phyloP scores from a whole-genome alignment of 495 filamentous ascomycete species.

The Trichocladium antarcticum region DNA sequence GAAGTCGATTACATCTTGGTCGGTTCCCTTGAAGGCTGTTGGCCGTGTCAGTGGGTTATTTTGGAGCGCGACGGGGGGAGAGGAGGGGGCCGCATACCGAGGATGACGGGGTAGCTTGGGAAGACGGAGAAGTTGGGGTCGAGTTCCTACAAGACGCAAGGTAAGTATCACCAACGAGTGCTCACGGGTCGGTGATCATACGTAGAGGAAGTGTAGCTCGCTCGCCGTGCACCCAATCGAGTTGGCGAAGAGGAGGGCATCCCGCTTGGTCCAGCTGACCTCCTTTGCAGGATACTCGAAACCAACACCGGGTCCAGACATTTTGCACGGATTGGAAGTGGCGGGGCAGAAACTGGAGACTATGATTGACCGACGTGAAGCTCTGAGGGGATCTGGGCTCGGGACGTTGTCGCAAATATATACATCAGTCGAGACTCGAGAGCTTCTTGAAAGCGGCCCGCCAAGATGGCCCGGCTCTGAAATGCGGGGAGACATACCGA shows the following conservation, averaged over 20 bases:
- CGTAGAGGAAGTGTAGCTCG: slow-evolving; percentile 85
- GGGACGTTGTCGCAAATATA: not conserved
- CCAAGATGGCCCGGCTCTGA: not conserved
- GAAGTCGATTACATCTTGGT: slow-evolving; percentile 76
- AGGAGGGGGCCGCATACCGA: slow-evolving; percentile 43
- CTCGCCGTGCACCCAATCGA: slow-evolving; percentile 75
- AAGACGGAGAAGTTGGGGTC: slow-evolving; percentile 75
- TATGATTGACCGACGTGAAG: not conserved
- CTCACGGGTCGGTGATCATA: slow-evolving; percentile 25
- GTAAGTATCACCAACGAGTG: slow-evolving; percentile 9
- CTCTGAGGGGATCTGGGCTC: no score
- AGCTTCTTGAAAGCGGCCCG: not conserved
- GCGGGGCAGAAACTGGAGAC: not conserved
- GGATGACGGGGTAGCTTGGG: slow-evolving; percentile 75
- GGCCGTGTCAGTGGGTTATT: slow-evolving; percentile 1
- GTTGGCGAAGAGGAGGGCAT: slow-evolving; percentile 76
- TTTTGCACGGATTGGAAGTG: slow-evolving; percentile 1
- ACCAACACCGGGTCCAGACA: slow-evolving; percentile 56
- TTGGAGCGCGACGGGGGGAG: not conserved
- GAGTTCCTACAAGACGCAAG: slow-evolving; percentile 49
- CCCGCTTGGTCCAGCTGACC: slow-evolving; percentile 77
- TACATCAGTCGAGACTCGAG: no score
- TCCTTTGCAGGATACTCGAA: slow-evolving; percentile 62
- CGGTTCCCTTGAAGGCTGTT: slow-evolving; percentile 69
- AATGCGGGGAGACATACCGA: slow-evolving; percentile 6